These are phyloP conservation scores for Rhytidiadelphus loreus DNA, from an alignment of 225 moss, liverwort and hornwort genomes.

Conservation along the genomic window DNA sequence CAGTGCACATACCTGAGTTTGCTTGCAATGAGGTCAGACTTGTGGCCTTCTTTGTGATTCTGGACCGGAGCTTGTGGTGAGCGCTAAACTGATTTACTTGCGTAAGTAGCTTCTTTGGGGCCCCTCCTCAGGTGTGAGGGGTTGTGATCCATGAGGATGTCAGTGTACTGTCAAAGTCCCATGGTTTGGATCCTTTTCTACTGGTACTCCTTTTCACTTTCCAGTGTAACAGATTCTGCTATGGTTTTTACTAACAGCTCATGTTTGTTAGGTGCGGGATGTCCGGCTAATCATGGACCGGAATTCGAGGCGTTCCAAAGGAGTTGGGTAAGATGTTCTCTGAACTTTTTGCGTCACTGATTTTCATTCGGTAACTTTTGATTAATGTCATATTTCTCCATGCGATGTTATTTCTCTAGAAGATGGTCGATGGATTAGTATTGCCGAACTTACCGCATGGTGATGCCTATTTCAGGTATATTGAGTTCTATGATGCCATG, in stretches of 20 bases:
- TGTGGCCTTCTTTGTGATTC: constrained; percentile 63
- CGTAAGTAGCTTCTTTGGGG: constrained; percentile 43
- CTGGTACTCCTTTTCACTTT: constrained; percentile 23
- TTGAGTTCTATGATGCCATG: constrained; percentile 99
- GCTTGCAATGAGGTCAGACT: constrained; percentile 63
- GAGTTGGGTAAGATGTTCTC: constrained; percentile 66
- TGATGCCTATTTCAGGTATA: constrained; percentile 57
- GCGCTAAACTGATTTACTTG: constrained; percentile 46
- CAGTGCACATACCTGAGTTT: constrained; percentile 66
- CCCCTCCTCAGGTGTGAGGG: constrained; percentile 38
- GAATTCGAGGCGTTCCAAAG: constrained; percentile 98
- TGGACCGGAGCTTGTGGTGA: constrained; percentile 65
- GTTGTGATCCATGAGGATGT: constrained; percentile 35
- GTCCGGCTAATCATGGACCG: constrained; percentile 99
- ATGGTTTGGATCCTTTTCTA: constrained; percentile 39
- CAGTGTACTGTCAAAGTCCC: constrained; percentile 29
- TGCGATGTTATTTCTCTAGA: background rate
- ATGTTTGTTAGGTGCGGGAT: constrained; percentile 73
- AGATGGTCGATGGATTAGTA: background rate
- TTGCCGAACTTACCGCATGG: background rate
- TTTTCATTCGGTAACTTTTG: background rate
- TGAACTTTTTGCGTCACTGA: background rate
- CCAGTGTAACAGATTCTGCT: background rate
- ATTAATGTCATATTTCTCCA: background rate
- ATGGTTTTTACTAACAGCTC: background rate